Base-by-base conservation (phyloP, 2,329 filamentous ascomycete species). In the Volutella citrinella region DNA sequence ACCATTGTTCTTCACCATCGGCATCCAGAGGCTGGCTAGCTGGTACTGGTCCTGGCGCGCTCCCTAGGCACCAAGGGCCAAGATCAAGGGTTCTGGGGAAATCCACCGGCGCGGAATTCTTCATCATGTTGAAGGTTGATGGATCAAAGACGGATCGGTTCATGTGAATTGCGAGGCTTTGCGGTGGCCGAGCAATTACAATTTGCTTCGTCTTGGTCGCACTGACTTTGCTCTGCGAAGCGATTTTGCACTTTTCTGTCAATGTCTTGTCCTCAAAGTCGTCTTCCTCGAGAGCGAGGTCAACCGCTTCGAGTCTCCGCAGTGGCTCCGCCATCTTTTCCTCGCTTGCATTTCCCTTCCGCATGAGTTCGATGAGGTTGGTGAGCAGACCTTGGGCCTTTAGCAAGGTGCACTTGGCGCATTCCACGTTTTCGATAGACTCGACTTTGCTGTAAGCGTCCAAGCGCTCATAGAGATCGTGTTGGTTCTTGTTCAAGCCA, bases 131-230 rank as follows among this genome's bases (percentile, higher is more conserved):
- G 6, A 88, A 87, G 0, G 87, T 94, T 30, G 69, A 72, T 46
- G 94, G 88, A 50, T 96, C 85, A 51, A 95, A 97, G 1, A 93
- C 77, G 31, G 90, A 96, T 24, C 93, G 79, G 54, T 97, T 96
- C 57, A 97, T 76, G 57, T 98, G 93, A 8, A 97, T 71, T 0
- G 82, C 85, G 11, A 98, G 68, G 36, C 84, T 87, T 43, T 81
- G 80, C 2, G 93, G 93, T 2, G 89, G 76, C 19, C 90, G 75
- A 4, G 86, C 89, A 47, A 98, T 77, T 10, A 91, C 87, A 9
- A 86, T 83, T 57, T 97, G 93, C 39, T 90, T 84, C 8, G 89
- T 89, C 62, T 98, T 98, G 6, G 85, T 94, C 12, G 84, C 81
- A 14, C 75, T 78, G 7, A 89, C 78, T 52, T 83, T 80, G 48